Base-by-base conservation (phyloP, 768 basidiomycete genomes). In the Kwoniella pini region DNA sequence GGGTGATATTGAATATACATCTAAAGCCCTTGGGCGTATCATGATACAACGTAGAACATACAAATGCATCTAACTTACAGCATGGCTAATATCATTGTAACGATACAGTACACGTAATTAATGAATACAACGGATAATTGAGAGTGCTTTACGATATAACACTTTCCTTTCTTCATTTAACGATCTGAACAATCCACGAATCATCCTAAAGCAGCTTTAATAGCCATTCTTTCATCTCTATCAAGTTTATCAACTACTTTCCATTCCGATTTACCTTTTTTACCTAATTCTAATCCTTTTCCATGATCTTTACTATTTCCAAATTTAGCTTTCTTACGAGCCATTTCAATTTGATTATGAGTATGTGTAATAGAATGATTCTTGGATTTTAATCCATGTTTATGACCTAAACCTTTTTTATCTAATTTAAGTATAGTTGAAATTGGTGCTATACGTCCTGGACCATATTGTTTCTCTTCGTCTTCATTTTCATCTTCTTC, bases 261-360 rank as follows among this genome's bases (percentile, higher is more conserved):
- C 74, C 72, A 74, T 53, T 62, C 71, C 31, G 68, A 54, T 58
- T 70, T 71, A n/a, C 72, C 72, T 55, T 69, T 69, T 60, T 74
- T 69, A 0, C 72, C 72, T 59, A 74, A 38, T 44, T 69, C 72
- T 28, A 63, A 13, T 10, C 60, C 48, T 17, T 31, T 1, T n/a
- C 44, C 64, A 27, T 55, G 57, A 13, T n/a, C 19, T 1, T 30
- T 39, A 11, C 49, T 49, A 12, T 13, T 33, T 2, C 43, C 54
- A 52, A 62, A 68, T 28, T 49, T 66, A 0, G 60, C 60, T 44
- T 63, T 50, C 45, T 60, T 49, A 33, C 69, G 67, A 13, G 67
- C 69, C 26, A 60, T 49, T 22, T 45, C 21, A 21, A 75, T 75
- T 33, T 75, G 71, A 40, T 57, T 33, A 11, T 46, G 49, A 12